Conservation (phyloP, 192 early-diverging fungal species). For the Pecoramyces ruminantium region DNA sequence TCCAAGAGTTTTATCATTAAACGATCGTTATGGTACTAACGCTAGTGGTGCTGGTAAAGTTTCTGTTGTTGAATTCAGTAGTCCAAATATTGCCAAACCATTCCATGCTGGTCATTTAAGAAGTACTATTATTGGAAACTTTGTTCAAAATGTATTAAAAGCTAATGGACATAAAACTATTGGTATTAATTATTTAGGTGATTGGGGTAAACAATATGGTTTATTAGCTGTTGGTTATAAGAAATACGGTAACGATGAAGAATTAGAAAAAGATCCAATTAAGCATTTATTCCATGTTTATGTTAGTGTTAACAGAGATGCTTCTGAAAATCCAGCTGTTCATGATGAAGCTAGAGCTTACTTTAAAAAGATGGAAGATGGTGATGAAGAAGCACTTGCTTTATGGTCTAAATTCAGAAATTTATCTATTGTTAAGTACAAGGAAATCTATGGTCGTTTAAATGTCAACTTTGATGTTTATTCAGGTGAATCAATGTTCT, state of each 20-base stretch:
- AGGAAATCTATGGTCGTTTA: slow-evolving; percentile 75
- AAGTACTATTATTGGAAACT: slow-evolving; percentile 92
- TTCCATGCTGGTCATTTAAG: slow-evolving; percentile 97
- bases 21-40: slow-evolving; percentile 45
- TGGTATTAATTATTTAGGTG: slow-evolving; percentile 92
- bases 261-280: slow-evolving; percentile 65
- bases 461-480: slow-evolving; percentile 87
- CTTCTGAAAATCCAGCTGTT: slow-evolving; percentile 39
- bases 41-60: slow-evolving; percentile 50
- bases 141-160: slow-evolving; percentile 63
- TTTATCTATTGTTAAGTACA: slow-evolving; percentile 79
- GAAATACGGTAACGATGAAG: slow-evolving; percentile 62
- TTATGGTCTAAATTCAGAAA: slow-evolving; percentile 82
- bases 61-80: slow-evolving; percentile 79
- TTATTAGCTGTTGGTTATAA: slow-evolving; percentile 79
- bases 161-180: slow-evolving; percentile 83
- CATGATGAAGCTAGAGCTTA: slow-evolving; percentile 78
- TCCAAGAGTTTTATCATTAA: slow-evolving; percentile 24
- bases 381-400: slow-evolving; percentile 57
- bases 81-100: slow-evolving; percentile 96
- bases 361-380: slow-evolving; percentile 88
- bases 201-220: slow-evolving; percentile 99
- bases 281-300: slow-evolving; percentile 86
- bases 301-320: slow-evolving; percentile 67
- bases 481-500: slow-evolving; percentile 86